These are phyloP conservation scores for Metschnikowia borealis DNA, from an alignment of 805 yeast genomes.

Conservation along the genomic window DNA sequence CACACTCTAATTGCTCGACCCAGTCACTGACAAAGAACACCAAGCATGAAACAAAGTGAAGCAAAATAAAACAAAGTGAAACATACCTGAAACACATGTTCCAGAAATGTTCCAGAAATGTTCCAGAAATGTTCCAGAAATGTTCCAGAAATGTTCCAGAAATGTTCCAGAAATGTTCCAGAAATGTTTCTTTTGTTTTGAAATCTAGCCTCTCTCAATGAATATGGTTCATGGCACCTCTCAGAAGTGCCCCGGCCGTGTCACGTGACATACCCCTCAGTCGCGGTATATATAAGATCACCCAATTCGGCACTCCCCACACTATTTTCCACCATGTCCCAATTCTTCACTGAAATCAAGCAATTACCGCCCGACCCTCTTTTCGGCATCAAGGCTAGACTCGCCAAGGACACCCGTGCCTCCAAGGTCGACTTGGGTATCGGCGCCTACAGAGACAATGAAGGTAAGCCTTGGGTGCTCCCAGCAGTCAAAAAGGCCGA, in stretches of 20 bases:
- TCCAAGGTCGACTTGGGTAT: slow-evolving; percentile 82
- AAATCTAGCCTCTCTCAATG: too few relatives aligned
- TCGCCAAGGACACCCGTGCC: slow-evolving; percentile 50
- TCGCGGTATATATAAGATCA: slow-evolving; percentile 1
- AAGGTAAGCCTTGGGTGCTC: slow-evolving; percentile 67
- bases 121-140: too few relatives aligned
- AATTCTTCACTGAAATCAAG: slow-evolving; percentile 46
- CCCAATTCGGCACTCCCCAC: background rate
- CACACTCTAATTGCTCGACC: too few relatives aligned
- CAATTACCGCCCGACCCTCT: slow-evolving; percentile 83
- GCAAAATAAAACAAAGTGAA: too few relatives aligned
- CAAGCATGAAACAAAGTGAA: too few relatives aligned
- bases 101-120: too few relatives aligned
- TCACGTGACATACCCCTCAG: slow-evolving; percentile 4
- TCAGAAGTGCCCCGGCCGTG: background rate
- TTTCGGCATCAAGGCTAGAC: slow-evolving; percentile 74
- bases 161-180: too few relatives aligned
- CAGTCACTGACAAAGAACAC: too few relatives aligned
- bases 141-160: too few relatives aligned
- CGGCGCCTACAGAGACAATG: slow-evolving; percentile 71
- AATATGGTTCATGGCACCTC: too few relatives aligned
- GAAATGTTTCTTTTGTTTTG: too few relatives aligned
- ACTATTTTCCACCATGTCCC: slow-evolving; percentile 24
- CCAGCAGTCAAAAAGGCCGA: slow-evolving; percentile 73
- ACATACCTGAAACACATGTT: too few relatives aligned